These are phyloP conservation scores for Pluteus cervinus DNA, from an alignment of 768 basidiomycete species.

Conservation along the genomic window DNA sequence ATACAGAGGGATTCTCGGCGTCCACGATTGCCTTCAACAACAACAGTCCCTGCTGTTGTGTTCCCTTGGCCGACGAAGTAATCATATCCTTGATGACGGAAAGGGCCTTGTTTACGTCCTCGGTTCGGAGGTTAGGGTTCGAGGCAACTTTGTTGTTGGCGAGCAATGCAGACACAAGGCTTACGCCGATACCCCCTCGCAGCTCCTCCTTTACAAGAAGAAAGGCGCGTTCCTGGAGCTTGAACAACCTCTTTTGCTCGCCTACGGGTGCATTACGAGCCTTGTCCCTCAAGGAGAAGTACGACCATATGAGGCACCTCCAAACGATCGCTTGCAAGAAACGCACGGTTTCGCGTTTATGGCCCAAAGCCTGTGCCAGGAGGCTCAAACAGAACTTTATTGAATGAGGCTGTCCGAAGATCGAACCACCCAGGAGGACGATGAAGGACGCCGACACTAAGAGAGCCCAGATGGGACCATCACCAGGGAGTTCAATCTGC, in stretches of 20 bases:
- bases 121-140: neutral
- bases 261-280: conserved; percentile 12
- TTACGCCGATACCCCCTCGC: conserved; percentile 34
- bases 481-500: no score
- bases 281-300: conserved; percentile 29
- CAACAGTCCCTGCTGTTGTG: conserved; percentile 2
- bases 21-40: conserved; percentile 2
- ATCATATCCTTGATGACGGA: conserved; percentile 9
- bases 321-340: conserved; percentile 40
- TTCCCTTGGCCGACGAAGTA: conserved; percentile 4
- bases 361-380: conserved; percentile 24
- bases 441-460: conserved; percentile 39
- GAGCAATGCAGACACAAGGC: conserved; percentile 37
- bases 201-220: conserved; percentile 41
- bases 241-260: conserved; percentile 16
- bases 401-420: conserved; percentile 34
- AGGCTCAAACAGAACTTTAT: conserved; percentile 32
- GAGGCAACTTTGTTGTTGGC: conserved; percentile 1
- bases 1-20: neutral
- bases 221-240: conserved; percentile 36
- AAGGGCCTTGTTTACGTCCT: conserved; percentile 5
- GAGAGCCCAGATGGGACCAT: conserved; percentile 38
- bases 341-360: conserved; percentile 28
- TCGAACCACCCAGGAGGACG: conserved; percentile 34
- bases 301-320: conserved; percentile 54